These are phyloP conservation scores for Ceraceosorus bombacis DNA, from an alignment of 1,284 basidiomycete species.

Conservation along the genomic window DNA sequence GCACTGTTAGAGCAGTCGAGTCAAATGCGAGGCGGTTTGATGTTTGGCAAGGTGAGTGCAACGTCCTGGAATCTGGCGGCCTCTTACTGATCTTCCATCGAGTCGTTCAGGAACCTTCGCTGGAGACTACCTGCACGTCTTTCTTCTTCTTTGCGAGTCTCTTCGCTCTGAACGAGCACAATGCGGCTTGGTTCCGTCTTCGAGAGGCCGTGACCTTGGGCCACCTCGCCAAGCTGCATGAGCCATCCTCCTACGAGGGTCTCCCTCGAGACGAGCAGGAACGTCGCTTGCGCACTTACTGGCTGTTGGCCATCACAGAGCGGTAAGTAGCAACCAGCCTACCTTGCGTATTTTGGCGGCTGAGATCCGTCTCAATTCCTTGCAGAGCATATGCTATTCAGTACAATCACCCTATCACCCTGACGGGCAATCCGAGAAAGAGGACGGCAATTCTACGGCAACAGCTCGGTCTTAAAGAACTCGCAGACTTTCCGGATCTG, in stretches of 20 bases:
- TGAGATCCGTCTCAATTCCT: background rate
- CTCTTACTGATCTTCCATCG: slow-evolving; percentile 19
- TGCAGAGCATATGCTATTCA: slow-evolving; percentile 31
- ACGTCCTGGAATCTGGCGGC: slow-evolving; percentile 9
- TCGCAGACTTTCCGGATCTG: slow-evolving; percentile 29
- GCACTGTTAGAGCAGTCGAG: slow-evolving; percentile 23
- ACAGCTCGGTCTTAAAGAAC: slow-evolving; percentile 25
- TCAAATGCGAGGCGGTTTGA: slow-evolving; percentile 25
- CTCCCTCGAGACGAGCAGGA: slow-evolving; percentile 39
- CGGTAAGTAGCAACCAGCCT: slow-evolving; percentile 5
- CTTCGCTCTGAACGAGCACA: slow-evolving; percentile 33
- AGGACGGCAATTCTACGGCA: slow-evolving; percentile 23
- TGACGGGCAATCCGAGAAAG: slow-evolving; percentile 31
- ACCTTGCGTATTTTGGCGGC: background rate
- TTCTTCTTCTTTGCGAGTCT: slow-evolving; percentile 42
- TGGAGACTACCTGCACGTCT: slow-evolving; percentile 27
- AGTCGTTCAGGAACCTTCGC: slow-evolving; percentile 15
- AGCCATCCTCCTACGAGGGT: slow-evolving; percentile 34
- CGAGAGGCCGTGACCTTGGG: slow-evolving; percentile 40
- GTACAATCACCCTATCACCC: slow-evolving; percentile 27
- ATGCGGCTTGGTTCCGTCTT: slow-evolving; percentile 34
- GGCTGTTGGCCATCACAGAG: slow-evolving; percentile 43
- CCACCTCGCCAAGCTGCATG: slow-evolving; percentile 35
- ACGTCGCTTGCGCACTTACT: slow-evolving; percentile 34
- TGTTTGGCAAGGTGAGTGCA: slow-evolving; percentile 25